phyloP scores from a whole-genome alignment of 2,329 filamentous ascomycete species.

The Biscogniauxia marginata region DNA sequence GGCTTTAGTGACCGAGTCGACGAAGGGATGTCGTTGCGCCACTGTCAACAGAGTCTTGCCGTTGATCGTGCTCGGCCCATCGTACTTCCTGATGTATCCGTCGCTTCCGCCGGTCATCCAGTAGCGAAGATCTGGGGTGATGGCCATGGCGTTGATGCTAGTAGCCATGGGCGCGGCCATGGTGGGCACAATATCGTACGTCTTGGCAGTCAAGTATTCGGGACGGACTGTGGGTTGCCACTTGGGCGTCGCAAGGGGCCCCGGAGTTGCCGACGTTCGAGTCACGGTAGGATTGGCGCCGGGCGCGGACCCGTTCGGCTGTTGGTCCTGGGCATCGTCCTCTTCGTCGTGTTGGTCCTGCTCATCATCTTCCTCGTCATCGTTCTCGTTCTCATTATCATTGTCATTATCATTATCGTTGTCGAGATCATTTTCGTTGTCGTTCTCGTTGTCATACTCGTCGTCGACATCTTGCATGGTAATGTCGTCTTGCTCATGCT shows the following conservation, averaged over 20 bases:
- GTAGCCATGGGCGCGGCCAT: constrained; percentile 96
- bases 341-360: constrained; percentile 40
- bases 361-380: constrained; percentile 33
- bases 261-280: constrained; percentile 33
- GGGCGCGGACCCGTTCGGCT: constrained; percentile 7
- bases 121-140: constrained; percentile 92
- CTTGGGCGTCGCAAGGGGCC: constrained; percentile 32
- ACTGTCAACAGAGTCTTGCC: constrained; percentile 92
- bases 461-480: constrained; percentile 36
- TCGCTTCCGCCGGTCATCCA: constrained; percentile 93
- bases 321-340: constrained; percentile 22
- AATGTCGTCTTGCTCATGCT: constrained; percentile 36
- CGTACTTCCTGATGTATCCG: constrained; percentile 95
- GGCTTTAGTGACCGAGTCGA: constrained; percentile 94
- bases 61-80: constrained; percentile 92
- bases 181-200: constrained; percentile 95
- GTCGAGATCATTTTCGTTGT: constrained; percentile 38
- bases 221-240: constrained; percentile 65
- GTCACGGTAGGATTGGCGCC: constrained; percentile 22
- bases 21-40: constrained; percentile 92
- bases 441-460: constrained; percentile 35
- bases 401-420: constrained; percentile 35
- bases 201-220: constrained; percentile 74
- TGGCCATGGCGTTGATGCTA: constrained; percentile 87
- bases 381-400: constrained; percentile 41